Base-by-base conservation (phyloP, 1,139 yeast genomes). In the Yamadazyma friedrichii region DNA sequence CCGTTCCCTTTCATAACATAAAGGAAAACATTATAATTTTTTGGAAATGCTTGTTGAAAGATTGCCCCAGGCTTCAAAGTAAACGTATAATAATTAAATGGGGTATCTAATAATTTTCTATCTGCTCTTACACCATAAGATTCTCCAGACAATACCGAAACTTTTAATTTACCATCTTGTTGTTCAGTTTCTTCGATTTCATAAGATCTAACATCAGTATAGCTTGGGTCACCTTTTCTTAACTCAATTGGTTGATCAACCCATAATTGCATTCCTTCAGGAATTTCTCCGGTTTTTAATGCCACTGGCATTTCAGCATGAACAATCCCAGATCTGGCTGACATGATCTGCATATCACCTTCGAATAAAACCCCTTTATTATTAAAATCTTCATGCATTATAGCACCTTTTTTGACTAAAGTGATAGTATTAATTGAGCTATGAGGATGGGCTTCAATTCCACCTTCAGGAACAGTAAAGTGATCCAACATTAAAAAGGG, bases 361-460 rank as follows among this genome's bases (percentile, higher is more conserved):
- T 89, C 82, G 44, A 80, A 77, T 42, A 89, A 67, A 15, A 88
- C 73, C 41, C 96, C 96, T 43, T 78, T 75, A 28, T 84, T 70
- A 2, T 95, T 87, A 67, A 88, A 88, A 61, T 89, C 97, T 61
- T 88, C 96, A 61, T 89, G 97, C 24, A 94, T 93, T 63, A 89
- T 70, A 44, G 80, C 82, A 38, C 96, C 96, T 42, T 79, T 72
- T 45, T 82, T 63, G 42, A 89, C 67, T 53, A 83, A 79, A 3
- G 96, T 84, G 46, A 89, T 80, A 22, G 96, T 89, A 62, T 88
- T 96, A 63, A 87, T 94, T 24, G 96, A 96, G 45, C 88, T 77
- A 61, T 89, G 97, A 20, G 96, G 96, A 59, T 89, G 97, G 53
- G 87, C 93, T 5, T 96, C 96, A 67, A 88, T 88, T 0, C 94